phyloP scores from a whole-genome alignment of 805 yeast genomes.

The Ogataea pilisensis region DNA sequence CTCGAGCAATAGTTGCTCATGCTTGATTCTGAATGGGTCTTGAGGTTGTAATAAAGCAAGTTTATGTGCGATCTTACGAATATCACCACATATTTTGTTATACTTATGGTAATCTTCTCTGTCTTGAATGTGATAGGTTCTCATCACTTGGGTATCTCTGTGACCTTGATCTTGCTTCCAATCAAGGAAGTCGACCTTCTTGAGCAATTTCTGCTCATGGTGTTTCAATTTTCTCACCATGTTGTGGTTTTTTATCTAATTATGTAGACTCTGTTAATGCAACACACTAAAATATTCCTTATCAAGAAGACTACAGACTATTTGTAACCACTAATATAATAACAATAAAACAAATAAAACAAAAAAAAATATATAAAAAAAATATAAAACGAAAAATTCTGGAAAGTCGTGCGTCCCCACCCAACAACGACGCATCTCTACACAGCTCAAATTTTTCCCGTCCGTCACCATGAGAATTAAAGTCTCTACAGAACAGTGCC shows the following conservation, averaged over 20 bases:
- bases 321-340: too few relatives aligned
- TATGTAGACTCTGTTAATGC: slow-evolving; percentile 4
- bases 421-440: too few relatives aligned
- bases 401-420: too few relatives aligned
- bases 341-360: too few relatives aligned
- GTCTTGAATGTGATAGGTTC: slow-evolving; percentile 87
- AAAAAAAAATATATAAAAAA: too few relatives aligned
- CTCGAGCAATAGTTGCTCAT: slow-evolving; percentile 83
- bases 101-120: slow-evolving; percentile 95
- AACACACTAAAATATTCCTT: slow-evolving; percentile 1
- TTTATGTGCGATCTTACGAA: slow-evolving; percentile 82
- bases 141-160: slow-evolving; percentile 94
- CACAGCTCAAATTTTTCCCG: too few relatives aligned
- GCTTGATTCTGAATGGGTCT: slow-evolving; percentile 83
- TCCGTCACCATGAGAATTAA: too few relatives aligned
- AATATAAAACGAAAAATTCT: too few relatives aligned
- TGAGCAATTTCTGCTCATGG: slow-evolving; percentile 91
- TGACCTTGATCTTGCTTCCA: slow-evolving; percentile 98
- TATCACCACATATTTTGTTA: slow-evolving; percentile 87
- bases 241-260: not conserved
- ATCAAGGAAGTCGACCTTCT: slow-evolving; percentile 93
- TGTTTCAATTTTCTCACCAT: slow-evolving; percentile 89
- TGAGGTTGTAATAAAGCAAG: slow-evolving; percentile 79
- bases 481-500: too few relatives aligned
- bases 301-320: too few relatives aligned